Conservation (phyloP, 352 stramenopile species). For the Phytophthora sojae region DNA sequence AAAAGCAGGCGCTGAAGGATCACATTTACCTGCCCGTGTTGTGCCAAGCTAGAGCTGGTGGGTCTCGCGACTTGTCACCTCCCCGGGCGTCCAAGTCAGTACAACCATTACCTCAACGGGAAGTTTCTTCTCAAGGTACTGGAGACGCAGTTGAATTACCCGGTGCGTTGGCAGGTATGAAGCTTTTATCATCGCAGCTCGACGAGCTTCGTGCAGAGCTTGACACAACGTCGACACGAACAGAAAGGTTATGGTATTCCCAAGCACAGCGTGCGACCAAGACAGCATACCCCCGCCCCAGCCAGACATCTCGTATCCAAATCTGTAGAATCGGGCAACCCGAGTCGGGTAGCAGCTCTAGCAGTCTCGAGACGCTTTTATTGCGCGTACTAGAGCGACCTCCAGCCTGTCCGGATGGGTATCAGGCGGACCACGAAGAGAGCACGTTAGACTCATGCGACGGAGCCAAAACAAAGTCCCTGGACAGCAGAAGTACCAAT, state of each 20-base stretch:
- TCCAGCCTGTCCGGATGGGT: constrained; percentile 10
- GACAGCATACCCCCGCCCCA: not conserved
- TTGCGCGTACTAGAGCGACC: constrained; percentile 31
- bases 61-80: constrained; percentile 7
- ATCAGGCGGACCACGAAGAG: constrained; percentile 31
- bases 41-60: constrained; percentile 11
- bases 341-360: constrained; percentile 29
- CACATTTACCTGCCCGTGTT: constrained; percentile 41
- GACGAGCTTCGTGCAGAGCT: constrained; percentile 44
- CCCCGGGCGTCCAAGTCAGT: constrained; percentile 2
- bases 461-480: constrained; percentile 8
- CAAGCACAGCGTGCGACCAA: constrained; percentile 1
- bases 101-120: not conserved
- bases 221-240: constrained; percentile 8
- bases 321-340: not conserved
- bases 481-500: constrained; percentile 20
- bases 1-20: constrained; percentile 33
- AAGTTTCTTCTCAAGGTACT: not conserved
- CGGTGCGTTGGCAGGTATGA: constrained; percentile 38
- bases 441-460: constrained; percentile 11
- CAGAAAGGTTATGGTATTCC: constrained; percentile 20
- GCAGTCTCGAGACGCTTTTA: constrained; percentile 45
- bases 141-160: constrained; percentile 10
- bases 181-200: constrained; percentile 53
- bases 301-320: constrained; percentile 1